phyloP scores from a whole-genome alignment of 345 rosid genomes.

The Alliaria petiolata region DNA sequence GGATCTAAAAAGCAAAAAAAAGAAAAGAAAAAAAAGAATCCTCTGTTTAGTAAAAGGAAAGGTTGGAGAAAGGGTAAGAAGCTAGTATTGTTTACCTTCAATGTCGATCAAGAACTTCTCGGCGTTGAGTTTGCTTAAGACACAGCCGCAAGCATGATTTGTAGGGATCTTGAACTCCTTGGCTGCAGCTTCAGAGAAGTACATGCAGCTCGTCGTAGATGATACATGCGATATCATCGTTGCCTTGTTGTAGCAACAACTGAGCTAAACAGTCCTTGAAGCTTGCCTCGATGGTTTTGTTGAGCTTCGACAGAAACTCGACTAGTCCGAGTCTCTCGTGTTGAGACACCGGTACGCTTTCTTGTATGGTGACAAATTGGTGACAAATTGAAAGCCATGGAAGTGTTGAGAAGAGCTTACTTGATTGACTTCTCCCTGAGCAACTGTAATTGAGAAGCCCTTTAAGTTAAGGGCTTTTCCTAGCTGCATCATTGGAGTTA shows the following conservation, averaged over 20 bases:
- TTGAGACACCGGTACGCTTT: constrained; percentile 20
- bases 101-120: constrained; percentile 22
- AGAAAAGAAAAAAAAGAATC: too few species aligned
- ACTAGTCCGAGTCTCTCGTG: background rate
- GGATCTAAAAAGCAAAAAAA: background rate
- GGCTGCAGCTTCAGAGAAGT: constrained; percentile 18
- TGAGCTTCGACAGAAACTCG: constrained; percentile 28
- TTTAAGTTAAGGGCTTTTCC: constrained; percentile 43
- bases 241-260: background rate
- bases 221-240: constrained; percentile 35
- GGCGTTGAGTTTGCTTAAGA: background rate
- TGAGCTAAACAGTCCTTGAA: constrained; percentile 19
- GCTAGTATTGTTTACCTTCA: constrained; percentile 3
- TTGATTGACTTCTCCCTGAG: constrained; percentile 32
- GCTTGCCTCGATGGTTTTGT: constrained; percentile 34
- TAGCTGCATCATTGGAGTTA: constrained; percentile 60
- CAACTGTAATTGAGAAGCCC: constrained; percentile 54
- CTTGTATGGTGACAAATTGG: constrained; percentile 38
- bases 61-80: background rate
- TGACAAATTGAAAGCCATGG: constrained; percentile 30
- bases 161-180: constrained; percentile 21
- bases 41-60: background rate
- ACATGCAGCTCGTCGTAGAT: constrained; percentile 36
- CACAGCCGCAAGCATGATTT: background rate
- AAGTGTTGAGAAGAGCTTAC: constrained; percentile 15